These are phyloP conservation scores for Aspergillus sp. DNA, from an alignment of 2,329 filamentous ascomycete species.

Conservation along the genomic window DNA sequence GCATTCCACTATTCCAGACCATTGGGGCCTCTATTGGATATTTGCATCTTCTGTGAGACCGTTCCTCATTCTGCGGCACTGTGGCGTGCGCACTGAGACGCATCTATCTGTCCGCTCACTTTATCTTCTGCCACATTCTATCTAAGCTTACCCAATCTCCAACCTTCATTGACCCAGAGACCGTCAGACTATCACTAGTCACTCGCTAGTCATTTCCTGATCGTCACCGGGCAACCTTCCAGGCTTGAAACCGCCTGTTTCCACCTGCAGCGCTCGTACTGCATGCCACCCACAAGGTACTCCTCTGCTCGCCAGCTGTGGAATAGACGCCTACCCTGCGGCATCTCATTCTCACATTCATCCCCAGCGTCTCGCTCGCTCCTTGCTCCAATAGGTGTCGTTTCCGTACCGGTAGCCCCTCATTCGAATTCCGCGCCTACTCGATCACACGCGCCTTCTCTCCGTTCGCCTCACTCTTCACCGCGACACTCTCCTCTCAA, in stretches of 20 bases:
- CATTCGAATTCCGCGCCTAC: constrained; percentile 17
- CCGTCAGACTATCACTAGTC: not conserved
- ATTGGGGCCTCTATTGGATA: constrained; percentile 3
- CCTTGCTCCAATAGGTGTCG: constrained; percentile 9
- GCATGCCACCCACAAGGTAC: constrained; percentile 37
- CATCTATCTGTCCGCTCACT: not conserved
- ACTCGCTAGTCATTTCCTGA: not conserved
- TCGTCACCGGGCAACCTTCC: constrained; percentile 5
- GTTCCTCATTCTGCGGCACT: not conserved
- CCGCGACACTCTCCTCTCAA: constrained; percentile 14
- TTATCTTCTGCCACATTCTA: constrained; percentile 1
- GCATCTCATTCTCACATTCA: constrained; percentile 1
- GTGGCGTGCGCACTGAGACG: constrained; percentile 2
- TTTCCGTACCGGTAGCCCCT: constrained; percentile 18
- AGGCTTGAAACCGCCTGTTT: not conserved
- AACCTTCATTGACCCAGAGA: not conserved
- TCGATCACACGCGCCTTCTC: constrained; percentile 13
- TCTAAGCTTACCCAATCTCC: not conserved
- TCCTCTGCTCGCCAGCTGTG: constrained; percentile 25
- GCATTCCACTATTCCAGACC: constrained; percentile 3
- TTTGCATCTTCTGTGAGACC: not conserved
- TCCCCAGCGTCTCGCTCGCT: constrained; percentile 18
- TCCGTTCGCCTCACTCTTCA: constrained; percentile 10
- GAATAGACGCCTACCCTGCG: constrained; percentile 16
- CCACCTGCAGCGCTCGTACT: not conserved